These are phyloP conservation scores for Trichocladium uniseriatum DNA, from an alignment of 495 filamentous ascomycete species.

Conservation along the genomic window DNA sequence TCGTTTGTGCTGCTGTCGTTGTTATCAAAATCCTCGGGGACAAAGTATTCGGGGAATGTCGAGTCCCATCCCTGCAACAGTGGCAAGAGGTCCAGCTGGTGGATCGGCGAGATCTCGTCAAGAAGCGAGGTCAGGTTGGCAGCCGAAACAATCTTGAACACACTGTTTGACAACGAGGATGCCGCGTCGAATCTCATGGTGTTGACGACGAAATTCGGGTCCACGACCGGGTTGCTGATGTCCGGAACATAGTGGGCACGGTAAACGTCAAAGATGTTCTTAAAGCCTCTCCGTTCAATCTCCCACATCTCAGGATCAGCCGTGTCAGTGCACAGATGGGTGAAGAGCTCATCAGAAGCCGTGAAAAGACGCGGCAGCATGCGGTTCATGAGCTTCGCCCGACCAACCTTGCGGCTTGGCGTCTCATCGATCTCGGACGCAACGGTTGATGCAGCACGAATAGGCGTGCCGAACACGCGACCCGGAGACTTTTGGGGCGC, in stretches of 20 bases:
- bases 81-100: slow-evolving; percentile 3
- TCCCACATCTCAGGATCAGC: slow-evolving; percentile 10
- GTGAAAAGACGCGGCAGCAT: slow-evolving; percentile 8
- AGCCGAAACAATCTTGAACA: slow-evolving; percentile 5
- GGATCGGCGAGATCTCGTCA: not conserved
- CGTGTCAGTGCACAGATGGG: slow-evolving; percentile 3
- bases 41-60: slow-evolving; percentile 10
- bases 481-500: not conserved
- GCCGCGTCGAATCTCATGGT: slow-evolving; percentile 3
- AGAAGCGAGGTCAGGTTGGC: slow-evolving; percentile 20
- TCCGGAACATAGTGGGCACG: slow-evolving; percentile 6
- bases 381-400: slow-evolving; percentile 7
- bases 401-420: slow-evolving; percentile 1
- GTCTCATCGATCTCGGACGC: slow-evolving; percentile 1
- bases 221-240: slow-evolving; percentile 6
- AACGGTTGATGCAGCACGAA: not conserved
- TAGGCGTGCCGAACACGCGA: not conserved
- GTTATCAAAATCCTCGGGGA: not conserved
- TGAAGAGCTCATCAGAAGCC: slow-evolving; percentile 14
- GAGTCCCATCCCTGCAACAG: slow-evolving; percentile 14
- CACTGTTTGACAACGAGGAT: not conserved
- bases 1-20: not conserved
- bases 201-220: slow-evolving; percentile 9
- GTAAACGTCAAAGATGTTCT: slow-evolving; percentile 3
- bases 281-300: not conserved